Evolutionary conservation across 1,284 basidiomycete species (phyloP), one percentile per base, ranked within the genome.

Genomic region (Cryptococcus hybrid): DNA sequence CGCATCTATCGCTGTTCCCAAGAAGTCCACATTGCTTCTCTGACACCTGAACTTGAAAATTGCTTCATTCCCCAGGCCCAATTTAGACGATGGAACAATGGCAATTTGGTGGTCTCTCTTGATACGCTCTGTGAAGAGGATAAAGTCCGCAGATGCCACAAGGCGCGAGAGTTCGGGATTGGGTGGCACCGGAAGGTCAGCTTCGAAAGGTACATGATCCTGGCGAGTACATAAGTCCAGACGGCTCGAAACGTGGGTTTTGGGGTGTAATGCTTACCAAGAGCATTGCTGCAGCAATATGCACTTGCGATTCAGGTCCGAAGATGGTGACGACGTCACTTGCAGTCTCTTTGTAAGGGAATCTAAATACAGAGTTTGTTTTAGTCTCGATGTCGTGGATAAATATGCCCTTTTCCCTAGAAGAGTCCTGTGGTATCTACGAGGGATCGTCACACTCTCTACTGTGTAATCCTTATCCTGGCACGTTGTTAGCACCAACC

Each of bases 201-300:
- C 93, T 75, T 98, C 95, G 71, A 97, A 96, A 0, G 95, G 95
- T 55, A 99, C 92, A 70, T 96, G 92, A 71, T 96, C 91, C 90
- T 92, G 59, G 18, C 24, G 8, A 39, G n/a, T 13, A 7, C 47
- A 34, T 47, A 51, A 53, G 24, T 54, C 8, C 48, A 35, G 40
- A 42, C 3, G 15, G 40, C 40, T 42, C 11, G 15, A 12, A 42
- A 5, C 11, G 15, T 12, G 15, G 40, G 40, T 30, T 30, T 30
- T 30, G 30, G 3, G 30, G 30, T 30, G 30, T 30, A 30, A 38
- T 9, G 61, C 67, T 39, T 50, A 71, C 69, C 54, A 98, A 80
- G 57, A 99, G 82, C 93, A 97, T 97, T 12, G 94, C 89, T 24
- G 90, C 90, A 36, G 95, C 93, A 66, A 97, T 94, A 76, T 95